Percentiles rank a stretch among this genome's conserved stretches.
Evolutionary conservation across 1,284 basidiomycete genomes (phyloP).

Genomic region (Cystobasidiaceae sp.): DNA sequence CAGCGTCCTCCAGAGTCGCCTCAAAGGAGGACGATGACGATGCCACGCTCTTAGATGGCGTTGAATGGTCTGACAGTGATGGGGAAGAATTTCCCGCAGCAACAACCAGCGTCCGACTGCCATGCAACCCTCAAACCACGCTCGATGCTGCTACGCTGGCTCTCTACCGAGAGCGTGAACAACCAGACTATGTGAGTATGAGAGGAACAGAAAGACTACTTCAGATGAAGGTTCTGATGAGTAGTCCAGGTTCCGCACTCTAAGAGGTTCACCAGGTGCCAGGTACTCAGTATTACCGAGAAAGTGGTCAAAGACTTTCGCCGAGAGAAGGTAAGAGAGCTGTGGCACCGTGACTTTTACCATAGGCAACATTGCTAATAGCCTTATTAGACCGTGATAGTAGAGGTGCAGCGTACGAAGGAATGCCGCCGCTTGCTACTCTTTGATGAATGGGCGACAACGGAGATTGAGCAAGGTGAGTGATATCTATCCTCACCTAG

Average conservation of each 20-base stretch:
- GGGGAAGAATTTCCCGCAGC: too few species aligned
- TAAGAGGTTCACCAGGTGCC: conserved; percentile 25
- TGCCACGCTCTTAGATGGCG: conserved; percentile 32
- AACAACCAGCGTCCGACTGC: too few species aligned
- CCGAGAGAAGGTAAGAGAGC: background rate
- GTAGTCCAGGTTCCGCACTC: conserved; percentile 5
- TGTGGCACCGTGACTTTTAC: background rate
- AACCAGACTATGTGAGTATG: too few species aligned
- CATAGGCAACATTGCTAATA: background rate
- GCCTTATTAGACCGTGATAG: conserved; percentile 26
- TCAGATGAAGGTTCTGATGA: too few species aligned
- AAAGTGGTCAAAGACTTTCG: conserved; percentile 24
- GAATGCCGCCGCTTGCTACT: conserved; percentile 30
- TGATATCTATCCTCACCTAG: too few species aligned
- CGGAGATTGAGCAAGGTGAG: conserved; percentile 31
- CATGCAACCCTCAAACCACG: too few species aligned
- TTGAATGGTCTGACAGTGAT: conserved; percentile 36
- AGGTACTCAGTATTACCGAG: conserved; percentile 29
- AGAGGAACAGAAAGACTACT: too few species aligned
- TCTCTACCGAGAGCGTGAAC: too few species aligned
- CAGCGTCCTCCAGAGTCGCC: background rate
- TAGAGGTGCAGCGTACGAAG: conserved; percentile 14
- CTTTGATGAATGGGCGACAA: conserved; percentile 38
- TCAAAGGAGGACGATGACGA: background rate
- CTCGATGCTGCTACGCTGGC: too few species aligned